These are phyloP conservation scores for Picea sitchensis DNA, from an alignment of 75 land plant genomes.

Conservation along the genomic window DNA sequence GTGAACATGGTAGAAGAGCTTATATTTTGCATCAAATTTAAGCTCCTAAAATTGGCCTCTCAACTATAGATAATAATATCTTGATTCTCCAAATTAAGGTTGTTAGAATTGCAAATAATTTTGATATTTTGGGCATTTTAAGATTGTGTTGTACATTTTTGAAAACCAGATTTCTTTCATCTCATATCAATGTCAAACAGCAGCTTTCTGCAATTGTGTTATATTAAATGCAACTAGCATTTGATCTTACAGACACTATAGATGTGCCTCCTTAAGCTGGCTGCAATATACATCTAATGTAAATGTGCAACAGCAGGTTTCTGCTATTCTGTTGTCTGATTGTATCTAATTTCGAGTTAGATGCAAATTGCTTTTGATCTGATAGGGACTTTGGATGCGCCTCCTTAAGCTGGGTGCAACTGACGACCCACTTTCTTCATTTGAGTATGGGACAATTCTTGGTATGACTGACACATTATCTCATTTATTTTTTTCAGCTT, in stretches of 20 bases:
- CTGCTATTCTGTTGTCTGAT: background rate
- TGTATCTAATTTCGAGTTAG: background rate
- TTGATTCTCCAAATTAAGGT: background rate
- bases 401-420: constrained; percentile 77
- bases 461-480: constrained; percentile 37
- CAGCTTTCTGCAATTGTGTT: too few species aligned
- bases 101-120: background rate
- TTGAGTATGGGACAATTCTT: constrained; percentile 96
- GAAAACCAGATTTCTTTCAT: background rate
- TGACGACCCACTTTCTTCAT: constrained; percentile 93
- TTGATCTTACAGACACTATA: constrained; percentile 62
- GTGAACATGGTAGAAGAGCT: background rate
- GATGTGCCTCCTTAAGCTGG: constrained; percentile 72
- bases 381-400: constrained; percentile 87
- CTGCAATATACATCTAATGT: constrained; percentile 39
- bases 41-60: background rate
- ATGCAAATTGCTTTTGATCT: background rate
- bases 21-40: background rate
- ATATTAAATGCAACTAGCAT: too few species aligned
- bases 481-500: background rate
- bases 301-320: background rate
- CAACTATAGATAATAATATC: background rate
- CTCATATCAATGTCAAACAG: too few species aligned
- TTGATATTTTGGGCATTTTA: background rate
- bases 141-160: constrained; percentile 1